phyloP scores from a whole-genome alignment of 495 filamentous ascomycete species.

The Penicillium paradoxum region DNA sequence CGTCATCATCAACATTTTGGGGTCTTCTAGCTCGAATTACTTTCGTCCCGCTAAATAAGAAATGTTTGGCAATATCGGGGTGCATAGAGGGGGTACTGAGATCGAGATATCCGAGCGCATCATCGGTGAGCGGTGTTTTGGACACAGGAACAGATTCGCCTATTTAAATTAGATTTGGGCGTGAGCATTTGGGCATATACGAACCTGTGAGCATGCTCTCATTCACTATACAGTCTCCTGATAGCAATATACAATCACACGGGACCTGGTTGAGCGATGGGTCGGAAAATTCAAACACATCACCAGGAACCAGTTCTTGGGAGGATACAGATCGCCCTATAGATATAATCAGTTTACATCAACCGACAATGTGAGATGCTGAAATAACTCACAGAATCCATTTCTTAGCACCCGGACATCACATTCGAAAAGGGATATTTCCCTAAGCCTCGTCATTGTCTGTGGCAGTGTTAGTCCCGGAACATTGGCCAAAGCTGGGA shows the following conservation, averaged over 20 bases:
- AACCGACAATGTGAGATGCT: neutral
- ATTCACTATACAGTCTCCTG: conserved; percentile 97
- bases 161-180: conserved; percentile 27
- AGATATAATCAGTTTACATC: conserved; percentile 5
- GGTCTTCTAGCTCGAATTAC: conserved; percentile 86
- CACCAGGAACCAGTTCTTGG: conserved; percentile 85
- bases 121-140: conserved; percentile 81
- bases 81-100: conserved; percentile 72
- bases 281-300: conserved; percentile 96
- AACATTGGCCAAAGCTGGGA: conserved; percentile 4
- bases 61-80: conserved; percentile 75
- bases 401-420: conserved; percentile 89
- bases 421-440: conserved; percentile 92
- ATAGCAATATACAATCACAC: conserved; percentile 85
- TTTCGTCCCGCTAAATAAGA: conserved; percentile 92
- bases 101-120: conserved; percentile 67
- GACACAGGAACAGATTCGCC: conserved; percentile 97
- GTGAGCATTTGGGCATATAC: conserved; percentile 6
- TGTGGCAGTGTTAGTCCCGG: conserved; percentile 31
- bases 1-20: conserved; percentile 77
- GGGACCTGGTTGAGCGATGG: conserved; percentile 91
- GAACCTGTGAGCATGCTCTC: conserved; percentile 97
- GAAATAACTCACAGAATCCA: conserved; percentile 75
- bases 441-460: conserved; percentile 86
- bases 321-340: conserved; percentile 82